Conservation (phyloP, 805 yeast genomes). For the Ogataea zsoltii region DNA sequence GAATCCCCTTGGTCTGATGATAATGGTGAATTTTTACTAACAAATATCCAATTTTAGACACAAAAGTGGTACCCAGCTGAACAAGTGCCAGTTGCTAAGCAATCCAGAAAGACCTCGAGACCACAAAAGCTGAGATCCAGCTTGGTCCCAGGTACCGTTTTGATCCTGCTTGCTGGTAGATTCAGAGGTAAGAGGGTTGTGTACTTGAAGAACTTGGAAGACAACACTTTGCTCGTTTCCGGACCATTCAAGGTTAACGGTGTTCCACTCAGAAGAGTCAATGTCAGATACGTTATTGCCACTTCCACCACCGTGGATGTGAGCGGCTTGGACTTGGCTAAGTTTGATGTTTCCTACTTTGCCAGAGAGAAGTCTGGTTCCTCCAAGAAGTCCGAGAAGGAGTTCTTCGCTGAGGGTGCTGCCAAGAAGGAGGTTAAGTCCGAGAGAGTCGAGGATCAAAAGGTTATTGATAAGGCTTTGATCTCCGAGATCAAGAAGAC, state of each 20-base stretch:
- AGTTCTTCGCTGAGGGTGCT: constrained; percentile 75
- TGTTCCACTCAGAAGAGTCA: constrained; percentile 99
- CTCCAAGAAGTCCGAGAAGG: constrained; percentile 87
- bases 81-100: constrained; percentile 83
- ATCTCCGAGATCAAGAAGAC: constrained; percentile 95
- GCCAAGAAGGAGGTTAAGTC: constrained; percentile 88
- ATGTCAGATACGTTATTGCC: constrained; percentile 98
- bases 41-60: no score
- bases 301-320: constrained; percentile 91
- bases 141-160: constrained; percentile 96
- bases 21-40: constrained; percentile 8
- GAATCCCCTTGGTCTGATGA: neutral
- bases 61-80: constrained; percentile 95
- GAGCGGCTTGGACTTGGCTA: constrained; percentile 78
- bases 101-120: constrained; percentile 85
- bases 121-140: constrained; percentile 96
- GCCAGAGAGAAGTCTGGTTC: constrained; percentile 91
- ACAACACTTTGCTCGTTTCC: constrained; percentile 93
- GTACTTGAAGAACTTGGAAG: constrained; percentile 94
- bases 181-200: constrained; percentile 99
- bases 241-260: constrained; percentile 99
- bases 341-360: constrained; percentile 92
- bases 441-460: constrained; percentile 96
- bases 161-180: constrained; percentile 97
- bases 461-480: constrained; percentile 89